These are phyloP conservation scores for Amphichorda felina DNA, from an alignment of 2,329 filamentous ascomycete species.

Conservation along the genomic window DNA sequence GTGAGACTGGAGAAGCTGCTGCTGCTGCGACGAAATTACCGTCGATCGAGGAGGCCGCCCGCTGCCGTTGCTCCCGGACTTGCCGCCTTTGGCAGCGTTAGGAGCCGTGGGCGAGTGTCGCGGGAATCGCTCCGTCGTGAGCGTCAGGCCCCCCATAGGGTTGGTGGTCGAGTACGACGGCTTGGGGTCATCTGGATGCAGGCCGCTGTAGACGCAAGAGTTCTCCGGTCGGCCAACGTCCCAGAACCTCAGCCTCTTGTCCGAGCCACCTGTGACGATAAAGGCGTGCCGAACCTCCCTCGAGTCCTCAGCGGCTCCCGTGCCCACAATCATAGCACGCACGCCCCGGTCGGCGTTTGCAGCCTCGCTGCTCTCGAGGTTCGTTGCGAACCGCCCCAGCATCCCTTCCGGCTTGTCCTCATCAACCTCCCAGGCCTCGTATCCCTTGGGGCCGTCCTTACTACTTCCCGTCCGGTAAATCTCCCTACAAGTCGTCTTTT, in stretches of 20 bases:
- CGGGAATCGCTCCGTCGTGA: constrained; percentile 54
- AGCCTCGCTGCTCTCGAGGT: constrained; percentile 48
- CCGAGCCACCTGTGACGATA: constrained; percentile 76
- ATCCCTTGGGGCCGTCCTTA: constrained; percentile 39
- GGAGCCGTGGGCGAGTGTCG: constrained; percentile 19
- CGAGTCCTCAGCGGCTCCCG: constrained; percentile 58
- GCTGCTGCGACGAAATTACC: constrained; percentile 79
- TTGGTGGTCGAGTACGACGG: constrained; percentile 61
- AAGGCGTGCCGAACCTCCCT: constrained; percentile 69
- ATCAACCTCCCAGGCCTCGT: constrained; percentile 81
- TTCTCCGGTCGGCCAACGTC: constrained; percentile 69
- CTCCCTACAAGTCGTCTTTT: constrained; percentile 79
- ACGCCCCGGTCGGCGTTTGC: constrained; percentile 54
- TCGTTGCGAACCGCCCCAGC: constrained; percentile 72
- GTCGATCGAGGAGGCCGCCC: constrained; percentile 57
- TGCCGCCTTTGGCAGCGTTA: constrained; percentile 17
- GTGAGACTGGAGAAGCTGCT: constrained; percentile 75
- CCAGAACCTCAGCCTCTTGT: constrained; percentile 91
- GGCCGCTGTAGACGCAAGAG: constrained; percentile 70
- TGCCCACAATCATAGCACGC: constrained; percentile 61
- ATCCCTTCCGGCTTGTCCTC: constrained; percentile 81
- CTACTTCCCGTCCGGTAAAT: constrained; percentile 62
- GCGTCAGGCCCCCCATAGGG: constrained; percentile 47
- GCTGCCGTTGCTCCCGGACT: constrained; percentile 11
- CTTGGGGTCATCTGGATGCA: constrained; percentile 56